phyloP scores from a whole-genome alignment of 164 flowering plant species.

The Macadamia tetraphylla region DNA sequence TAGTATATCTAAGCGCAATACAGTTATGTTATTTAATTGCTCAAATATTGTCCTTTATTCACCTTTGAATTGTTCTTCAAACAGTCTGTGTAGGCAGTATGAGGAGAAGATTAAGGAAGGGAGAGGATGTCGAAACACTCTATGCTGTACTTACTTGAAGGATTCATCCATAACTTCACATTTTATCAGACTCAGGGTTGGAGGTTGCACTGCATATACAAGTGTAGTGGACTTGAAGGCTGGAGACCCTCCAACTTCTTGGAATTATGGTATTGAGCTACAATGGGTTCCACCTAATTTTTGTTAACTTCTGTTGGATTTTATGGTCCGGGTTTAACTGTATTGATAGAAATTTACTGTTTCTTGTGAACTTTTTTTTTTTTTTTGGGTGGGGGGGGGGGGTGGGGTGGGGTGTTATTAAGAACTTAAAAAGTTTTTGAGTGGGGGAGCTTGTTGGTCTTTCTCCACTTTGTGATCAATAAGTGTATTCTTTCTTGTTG shows the following conservation, averaged over 20 bases:
- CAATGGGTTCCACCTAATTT: conserved; percentile 47
- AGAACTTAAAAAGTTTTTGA: too few species aligned
- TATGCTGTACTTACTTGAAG: conserved; percentile 53
- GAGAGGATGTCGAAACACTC: conserved; percentile 34
- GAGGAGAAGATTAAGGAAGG: conserved; percentile 29
- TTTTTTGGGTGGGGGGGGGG: too few species aligned
- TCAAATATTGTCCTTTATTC: conserved; percentile 34
- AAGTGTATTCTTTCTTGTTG: too few species aligned
- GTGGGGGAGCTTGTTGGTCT: too few species aligned
- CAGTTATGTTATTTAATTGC: conserved; percentile 50
- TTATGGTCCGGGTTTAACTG: too few species aligned
- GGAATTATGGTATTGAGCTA: conserved; percentile 54
- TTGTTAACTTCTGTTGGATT: neutral
- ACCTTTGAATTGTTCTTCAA: conserved; percentile 50
- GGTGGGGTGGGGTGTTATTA: too few species aligned
- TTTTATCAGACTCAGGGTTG: conserved; percentile 42
- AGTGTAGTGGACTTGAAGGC: conserved; percentile 31
- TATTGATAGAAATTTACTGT: too few species aligned
- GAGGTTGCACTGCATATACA: conserved; percentile 63
- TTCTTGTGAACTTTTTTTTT: too few species aligned
- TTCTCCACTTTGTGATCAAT: too few species aligned
- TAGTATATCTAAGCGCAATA: conserved; percentile 47
- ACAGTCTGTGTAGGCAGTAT: conserved; percentile 41
- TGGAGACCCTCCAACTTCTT: conserved; percentile 20
- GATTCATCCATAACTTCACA: conserved; percentile 44